These are phyloP conservation scores for Fonsecaea monophora DNA, from an alignment of 2,329 filamentous ascomycete species.

Conservation along the genomic window DNA sequence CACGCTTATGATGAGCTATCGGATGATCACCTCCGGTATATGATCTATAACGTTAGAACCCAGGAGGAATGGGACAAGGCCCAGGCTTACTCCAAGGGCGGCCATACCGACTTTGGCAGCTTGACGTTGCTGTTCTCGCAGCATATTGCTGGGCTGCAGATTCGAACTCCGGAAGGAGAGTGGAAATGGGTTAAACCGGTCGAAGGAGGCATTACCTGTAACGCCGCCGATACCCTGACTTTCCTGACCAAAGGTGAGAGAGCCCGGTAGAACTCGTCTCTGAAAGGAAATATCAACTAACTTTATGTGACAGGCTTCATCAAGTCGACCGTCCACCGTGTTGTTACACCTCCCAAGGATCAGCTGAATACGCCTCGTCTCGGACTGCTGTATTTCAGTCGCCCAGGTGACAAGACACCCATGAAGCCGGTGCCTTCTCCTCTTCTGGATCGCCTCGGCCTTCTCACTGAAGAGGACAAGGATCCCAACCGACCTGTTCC, in stretches of 20 bases:
- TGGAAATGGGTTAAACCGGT: constrained; percentile 64
- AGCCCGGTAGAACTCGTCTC: background rate
- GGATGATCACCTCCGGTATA: constrained; percentile 67
- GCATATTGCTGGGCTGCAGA: constrained; percentile 60
- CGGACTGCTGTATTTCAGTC: constrained; percentile 62
- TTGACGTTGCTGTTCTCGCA: constrained; percentile 65
- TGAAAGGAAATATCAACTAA: background rate
- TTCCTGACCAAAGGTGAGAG: constrained; percentile 48
- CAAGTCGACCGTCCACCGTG: constrained; percentile 56
- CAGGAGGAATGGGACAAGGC: constrained; percentile 55
- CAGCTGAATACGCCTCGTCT: constrained; percentile 55
- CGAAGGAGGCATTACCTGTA: constrained; percentile 59
- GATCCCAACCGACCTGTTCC: constrained; percentile 46
- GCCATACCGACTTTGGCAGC: constrained; percentile 65
- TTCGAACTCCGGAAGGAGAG: constrained; percentile 54
- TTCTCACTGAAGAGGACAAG: constrained; percentile 51
- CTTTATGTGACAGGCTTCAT: constrained; percentile 37
- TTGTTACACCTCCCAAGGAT: constrained; percentile 57
- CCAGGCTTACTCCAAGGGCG: constrained; percentile 54
- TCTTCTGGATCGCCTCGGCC: constrained; percentile 47
- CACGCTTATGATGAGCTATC: constrained; percentile 64
- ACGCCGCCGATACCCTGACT: constrained; percentile 57
- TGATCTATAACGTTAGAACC: constrained; percentile 61
- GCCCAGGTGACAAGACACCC: constrained; percentile 57
- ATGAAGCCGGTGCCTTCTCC: constrained; percentile 50